Conservation (phyloP, 805 yeast species). For the Komagataella ulmi region DNA sequence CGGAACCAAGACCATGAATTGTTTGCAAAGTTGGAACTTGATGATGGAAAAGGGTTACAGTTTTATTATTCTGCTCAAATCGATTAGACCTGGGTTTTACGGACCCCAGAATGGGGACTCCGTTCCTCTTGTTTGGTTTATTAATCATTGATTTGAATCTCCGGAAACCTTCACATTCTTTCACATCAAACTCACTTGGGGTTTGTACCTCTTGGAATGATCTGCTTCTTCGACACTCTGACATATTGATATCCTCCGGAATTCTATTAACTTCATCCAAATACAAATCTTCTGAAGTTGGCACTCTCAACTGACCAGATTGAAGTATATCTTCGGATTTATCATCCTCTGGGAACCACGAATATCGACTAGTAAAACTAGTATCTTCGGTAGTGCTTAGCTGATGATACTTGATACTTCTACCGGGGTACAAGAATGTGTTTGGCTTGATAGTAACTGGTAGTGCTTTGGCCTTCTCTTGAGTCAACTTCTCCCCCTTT, state of each 20-base stretch:
- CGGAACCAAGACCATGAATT: not conserved
- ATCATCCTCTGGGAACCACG: conserved; percentile 17
- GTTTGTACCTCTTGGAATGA: not conserved
- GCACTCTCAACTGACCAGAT: not conserved
- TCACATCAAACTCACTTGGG: not conserved
- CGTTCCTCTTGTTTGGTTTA: not conserved
- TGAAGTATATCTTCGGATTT: not conserved
- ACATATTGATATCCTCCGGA: not conserved
- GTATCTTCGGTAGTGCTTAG: conserved; percentile 8
- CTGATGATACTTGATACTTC: conserved; percentile 10
- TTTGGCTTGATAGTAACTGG: not conserved
- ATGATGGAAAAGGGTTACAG: conserved; percentile 10
- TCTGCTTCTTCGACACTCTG: not conserved
- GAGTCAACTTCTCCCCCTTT: not conserved
- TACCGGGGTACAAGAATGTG: conserved; percentile 2
- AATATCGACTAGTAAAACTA: conserved; percentile 10
- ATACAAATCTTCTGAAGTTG: not conserved
- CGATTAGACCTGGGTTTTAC: not conserved
- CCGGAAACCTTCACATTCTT: not conserved
- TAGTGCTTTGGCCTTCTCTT: not conserved
- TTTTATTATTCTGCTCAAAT: not conserved
- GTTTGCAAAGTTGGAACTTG: not conserved
- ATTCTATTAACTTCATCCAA: not conserved
- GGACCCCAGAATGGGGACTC: not conserved
- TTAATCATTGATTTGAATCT: not conserved